Percentiles rank a stretch among this genome's conserved stretches.
These are phyloP conservation scores for Psidium guajava DNA, from an alignment of 345 rosid genomes.

Conservation along the genomic window DNA sequence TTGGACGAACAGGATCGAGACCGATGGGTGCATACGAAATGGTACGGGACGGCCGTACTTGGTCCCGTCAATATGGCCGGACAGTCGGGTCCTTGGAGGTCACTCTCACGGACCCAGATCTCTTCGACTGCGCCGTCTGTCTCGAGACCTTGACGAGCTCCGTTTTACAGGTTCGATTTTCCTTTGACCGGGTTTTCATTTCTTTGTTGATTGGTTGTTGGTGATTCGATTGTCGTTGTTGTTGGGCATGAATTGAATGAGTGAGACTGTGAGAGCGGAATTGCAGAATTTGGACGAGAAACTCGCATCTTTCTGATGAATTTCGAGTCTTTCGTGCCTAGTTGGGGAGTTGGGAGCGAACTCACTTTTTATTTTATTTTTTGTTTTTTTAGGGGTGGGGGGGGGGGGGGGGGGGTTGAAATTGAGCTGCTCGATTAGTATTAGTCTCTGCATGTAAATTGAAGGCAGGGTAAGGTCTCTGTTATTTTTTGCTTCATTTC, in stretches of 20 bases:
- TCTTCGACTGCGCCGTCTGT: slow-evolving; percentile 48
- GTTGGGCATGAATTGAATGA: not conserved
- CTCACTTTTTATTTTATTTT: too few species aligned
- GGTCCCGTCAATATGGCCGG: not conserved
- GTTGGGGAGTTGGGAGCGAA: not conserved
- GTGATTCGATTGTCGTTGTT: not conserved
- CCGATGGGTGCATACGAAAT: rapidly evolving
- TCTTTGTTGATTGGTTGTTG: not conserved
- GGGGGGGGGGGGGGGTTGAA: not conserved
- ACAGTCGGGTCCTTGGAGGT: slow-evolving; percentile 9
- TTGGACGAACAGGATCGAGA: not conserved
- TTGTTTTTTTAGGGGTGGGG: too few species aligned
- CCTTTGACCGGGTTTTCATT: too few species aligned
- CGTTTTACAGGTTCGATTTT: slow-evolving; percentile 33
- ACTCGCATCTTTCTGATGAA: not conserved
- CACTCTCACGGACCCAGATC: slow-evolving; percentile 37
- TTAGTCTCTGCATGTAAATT: not conserved
- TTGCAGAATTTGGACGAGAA: not conserved
- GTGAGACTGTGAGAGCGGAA: not conserved
- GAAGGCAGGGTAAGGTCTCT: not conserved
- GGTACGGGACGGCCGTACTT: not conserved
- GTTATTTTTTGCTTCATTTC: not conserved
- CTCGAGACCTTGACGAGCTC: slow-evolving; percentile 32
- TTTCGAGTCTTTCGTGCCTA: not conserved
- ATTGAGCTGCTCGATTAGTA: not conserved